Base-by-base conservation (phyloP, 345 rosid genomes). In the Chamaenerion angustifolium region DNA sequence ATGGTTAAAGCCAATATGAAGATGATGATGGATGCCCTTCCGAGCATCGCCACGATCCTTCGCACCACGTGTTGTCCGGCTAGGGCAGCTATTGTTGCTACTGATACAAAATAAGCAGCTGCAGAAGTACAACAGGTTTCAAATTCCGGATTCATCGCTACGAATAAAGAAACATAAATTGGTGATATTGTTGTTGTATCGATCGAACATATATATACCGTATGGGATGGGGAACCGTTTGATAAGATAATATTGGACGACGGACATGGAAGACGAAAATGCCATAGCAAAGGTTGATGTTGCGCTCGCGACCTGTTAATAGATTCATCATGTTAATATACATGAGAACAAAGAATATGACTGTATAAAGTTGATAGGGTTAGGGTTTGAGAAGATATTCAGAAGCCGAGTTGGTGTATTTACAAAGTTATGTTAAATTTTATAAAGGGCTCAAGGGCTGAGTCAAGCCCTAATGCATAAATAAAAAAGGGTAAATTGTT, bases 261-360 rank as follows among this genome's bases (percentile, higher is more conserved):
- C 90, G 6, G 90, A 82, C 90, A 82, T 78, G 9, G 85, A 74
- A 11, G 85, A 70, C 8, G 90, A 82, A 61, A 82, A 82, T 9
- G 43, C 52, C 85, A 82, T 78, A 16, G 85, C 61, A 56, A 82
- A 82, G 13, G 85, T 82, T 45, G 90, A 76, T 54, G 90, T 82
- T 41, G 90, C 90, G 59, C 85, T 78, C 17, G 85, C 82, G 12
- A 82, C 90, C 37, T 31, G 37, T 23, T 23, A 23, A 23, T 23
- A 23, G 27, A 23, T 23, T n/a, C n/a, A n/a, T 23, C 27, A 5
- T 23, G 27, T 23, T 23, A 23, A 23, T 23, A 23, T 5, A 23
- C 5, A 23, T 23, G n/a, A n/a, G n/a, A n/a, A n/a, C n/a, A n/a
- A n/a, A 2, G 2, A 23, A 2, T 23, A 23, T 23, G 27, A 23